Evolutionary conservation across 495 filamentous ascomycete genomes (phyloP).

Genomic region (Lophiotrema nucula): DNA sequence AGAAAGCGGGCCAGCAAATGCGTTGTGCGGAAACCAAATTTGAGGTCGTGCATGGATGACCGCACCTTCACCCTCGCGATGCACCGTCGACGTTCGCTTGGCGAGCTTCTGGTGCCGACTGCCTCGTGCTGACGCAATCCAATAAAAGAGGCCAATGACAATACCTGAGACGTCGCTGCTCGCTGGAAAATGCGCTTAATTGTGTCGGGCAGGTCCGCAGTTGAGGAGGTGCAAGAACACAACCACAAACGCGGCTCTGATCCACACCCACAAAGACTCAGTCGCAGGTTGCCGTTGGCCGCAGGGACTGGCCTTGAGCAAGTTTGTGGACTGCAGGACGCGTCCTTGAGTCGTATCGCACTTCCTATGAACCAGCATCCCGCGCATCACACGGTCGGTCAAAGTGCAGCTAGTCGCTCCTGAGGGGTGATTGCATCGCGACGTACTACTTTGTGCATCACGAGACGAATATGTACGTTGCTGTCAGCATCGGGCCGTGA

Average conservation of each 20-base stretch:
- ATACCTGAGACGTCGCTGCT: not conserved
- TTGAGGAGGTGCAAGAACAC: too few relatives aligned
- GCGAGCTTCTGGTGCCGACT: slow-evolving; percentile 15
- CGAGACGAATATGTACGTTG: slow-evolving; percentile 13
- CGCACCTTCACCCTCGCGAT: not conserved
- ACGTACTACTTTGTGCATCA: slow-evolving; percentile 24
- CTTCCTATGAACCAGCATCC: too few relatives aligned
- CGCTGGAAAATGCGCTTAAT: slow-evolving; percentile 16
- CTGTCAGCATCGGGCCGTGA: slow-evolving; percentile 11
- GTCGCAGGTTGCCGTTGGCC: not conserved
- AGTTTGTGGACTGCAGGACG: not conserved
- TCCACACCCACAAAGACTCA: slow-evolving; percentile 2
- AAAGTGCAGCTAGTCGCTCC: slow-evolving; percentile 8
- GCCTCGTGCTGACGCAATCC: slow-evolving; percentile 31
- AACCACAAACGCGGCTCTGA: slow-evolving; percentile 4
- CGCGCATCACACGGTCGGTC: slow-evolving; percentile 7
- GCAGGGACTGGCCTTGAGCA: not conserved
- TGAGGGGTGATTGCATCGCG: slow-evolving; percentile 5
- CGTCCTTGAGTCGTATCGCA: slow-evolving; percentile 7
- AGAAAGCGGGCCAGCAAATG: not conserved
- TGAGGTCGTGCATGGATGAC: slow-evolving; percentile 19
- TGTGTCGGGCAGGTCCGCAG: slow-evolving; percentile 5
- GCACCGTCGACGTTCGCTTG: slow-evolving; percentile 13
- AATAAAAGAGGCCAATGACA: slow-evolving; percentile 12
- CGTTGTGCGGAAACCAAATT: slow-evolving; percentile 6